Evolutionary conservation across 2,329 filamentous ascomycete species (phyloP), one percentile per base, ranked within the genome.

Genomic region (Dothidotthia symphoricarpi): DNA sequence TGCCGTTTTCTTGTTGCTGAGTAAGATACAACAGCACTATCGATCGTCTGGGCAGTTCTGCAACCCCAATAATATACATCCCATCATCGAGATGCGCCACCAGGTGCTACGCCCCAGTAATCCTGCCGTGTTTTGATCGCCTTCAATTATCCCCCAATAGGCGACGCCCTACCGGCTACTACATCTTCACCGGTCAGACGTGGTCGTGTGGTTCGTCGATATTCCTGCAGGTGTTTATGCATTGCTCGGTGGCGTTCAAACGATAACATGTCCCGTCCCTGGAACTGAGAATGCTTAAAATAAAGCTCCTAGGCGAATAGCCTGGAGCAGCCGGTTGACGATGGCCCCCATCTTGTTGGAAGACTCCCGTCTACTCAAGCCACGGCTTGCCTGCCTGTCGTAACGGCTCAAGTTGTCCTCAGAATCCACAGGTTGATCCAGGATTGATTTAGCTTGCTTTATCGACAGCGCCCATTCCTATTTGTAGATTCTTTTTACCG

Each of bases 111-210:
- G 9, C 19, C 19, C 19, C 9, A 9, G 19, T 9, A 9, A 22
- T 22, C 19, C 19, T 22, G 5, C 19, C 19, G 19, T 22, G 19
- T 22, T 6, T 22, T 22, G 5, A 22, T 5, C 19, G 19, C 9
- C 19, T 22, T 22, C 5, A 36, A 41, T 46, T 41, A 34, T 54
- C 39, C 47, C 50, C 59, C 51, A 61, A 58, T 63, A 9, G 24
- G 28, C 32, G 34, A 13, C 27, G 33, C 24, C 28, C 28, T 37
- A 34, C 13, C 25, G 31, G 24, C 39, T 49, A 47, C 42, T 32
- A 39, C 37, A 41, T 30, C 37, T 49, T 51, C 39, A 48, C 46
- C 53, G 53, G 49, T 53, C 32, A 31, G 26, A 36, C 28, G 34
- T 38, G 31, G 38, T 41, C 49, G 51, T 52, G 39, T 57, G 27